Evolutionary conservation across 371 early-diverging fungal species (phyloP).

Genomic region (Mortierella sp.): DNA sequence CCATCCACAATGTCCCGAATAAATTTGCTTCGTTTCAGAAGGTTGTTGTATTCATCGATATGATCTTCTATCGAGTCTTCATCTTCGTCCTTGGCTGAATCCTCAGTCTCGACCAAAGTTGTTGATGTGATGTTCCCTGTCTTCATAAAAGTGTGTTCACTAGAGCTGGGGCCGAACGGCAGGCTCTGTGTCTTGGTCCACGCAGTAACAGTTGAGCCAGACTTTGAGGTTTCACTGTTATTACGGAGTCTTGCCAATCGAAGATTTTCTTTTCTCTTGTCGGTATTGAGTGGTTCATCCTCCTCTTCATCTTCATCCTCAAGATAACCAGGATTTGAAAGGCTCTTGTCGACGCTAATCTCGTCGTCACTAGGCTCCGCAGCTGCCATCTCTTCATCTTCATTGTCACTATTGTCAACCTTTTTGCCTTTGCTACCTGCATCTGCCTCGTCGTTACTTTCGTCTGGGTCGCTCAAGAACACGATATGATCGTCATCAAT

Average conservation of each 20-base stretch:
- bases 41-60: slow-evolving; percentile 34
- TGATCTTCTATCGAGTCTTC: not conserved
- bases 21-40: slow-evolving; percentile 29
- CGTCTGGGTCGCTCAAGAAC: slow-evolving; percentile 47
- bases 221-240: not conserved
- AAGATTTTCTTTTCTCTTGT: slow-evolving; percentile 31
- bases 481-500: slow-evolving; percentile 41
- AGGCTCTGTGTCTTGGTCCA: slow-evolving; percentile 16
- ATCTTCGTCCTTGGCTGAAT: not conserved
- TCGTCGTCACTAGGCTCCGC: not conserved
- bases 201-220: not conserved
- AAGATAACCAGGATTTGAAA: not conserved
- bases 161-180: slow-evolving; percentile 16
- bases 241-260: slow-evolving; percentile 13
- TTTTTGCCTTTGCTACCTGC: not conserved
- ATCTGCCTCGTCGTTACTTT: slow-evolving; percentile 25
- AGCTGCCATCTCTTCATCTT: slow-evolving; percentile 19
- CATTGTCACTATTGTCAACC: not conserved
- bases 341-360: not conserved
- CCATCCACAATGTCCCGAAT: slow-evolving; percentile 44
- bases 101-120: not conserved
- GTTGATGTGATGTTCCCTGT: not conserved
- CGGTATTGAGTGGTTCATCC: slow-evolving; percentile 32
- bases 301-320: slow-evolving; percentile 31
- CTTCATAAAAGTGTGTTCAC: not conserved